Evolutionary conservation across 805 yeast genomes (phyloP).

Genomic region (Cyberlindnera euphorbiae): DNA sequence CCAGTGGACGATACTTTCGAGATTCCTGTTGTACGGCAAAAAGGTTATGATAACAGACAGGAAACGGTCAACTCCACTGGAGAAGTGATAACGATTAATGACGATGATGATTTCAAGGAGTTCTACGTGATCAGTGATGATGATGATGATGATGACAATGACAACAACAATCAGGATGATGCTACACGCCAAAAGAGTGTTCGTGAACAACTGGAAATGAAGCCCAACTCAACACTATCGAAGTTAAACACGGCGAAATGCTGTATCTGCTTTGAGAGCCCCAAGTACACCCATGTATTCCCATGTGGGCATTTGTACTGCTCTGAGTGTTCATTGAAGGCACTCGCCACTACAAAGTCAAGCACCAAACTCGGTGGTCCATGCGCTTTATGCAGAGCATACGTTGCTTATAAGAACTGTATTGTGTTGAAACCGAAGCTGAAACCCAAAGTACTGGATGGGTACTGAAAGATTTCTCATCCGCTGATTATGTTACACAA

Average conservation of each 20-base stretch:
- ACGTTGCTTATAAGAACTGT: slow-evolving; percentile 29
- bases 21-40: neutral
- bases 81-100: slow-evolving; percentile 11
- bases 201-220: slow-evolving; percentile 26
- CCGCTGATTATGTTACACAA: no score
- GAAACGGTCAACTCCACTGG: neutral
- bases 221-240: slow-evolving; percentile 9
- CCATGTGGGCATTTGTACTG: slow-evolving; percentile 60
- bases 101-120: slow-evolving; percentile 15
- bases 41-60: neutral
- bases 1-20: slow-evolving; percentile 9
- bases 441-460: slow-evolving; percentile 18
- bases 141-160: slow-evolving; percentile 18
- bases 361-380: slow-evolving; percentile 30
- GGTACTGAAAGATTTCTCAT: no score
- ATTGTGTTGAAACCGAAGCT: slow-evolving; percentile 30
- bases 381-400: slow-evolving; percentile 40
- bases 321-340: slow-evolving; percentile 46
- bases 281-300: slow-evolving; percentile 42
- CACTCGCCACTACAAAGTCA: slow-evolving; percentile 32
- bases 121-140: slow-evolving; percentile 20
- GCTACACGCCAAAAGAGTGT: slow-evolving; percentile 28
- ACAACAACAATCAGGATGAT: slow-evolving; percentile 3
- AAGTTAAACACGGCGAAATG: slow-evolving; percentile 29
- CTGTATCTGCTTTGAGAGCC: slow-evolving; percentile 54